phyloP scores from a whole-genome alignment of 768 basidiomycete genomes.

The Boletus pseudo-olivaceus region DNA sequence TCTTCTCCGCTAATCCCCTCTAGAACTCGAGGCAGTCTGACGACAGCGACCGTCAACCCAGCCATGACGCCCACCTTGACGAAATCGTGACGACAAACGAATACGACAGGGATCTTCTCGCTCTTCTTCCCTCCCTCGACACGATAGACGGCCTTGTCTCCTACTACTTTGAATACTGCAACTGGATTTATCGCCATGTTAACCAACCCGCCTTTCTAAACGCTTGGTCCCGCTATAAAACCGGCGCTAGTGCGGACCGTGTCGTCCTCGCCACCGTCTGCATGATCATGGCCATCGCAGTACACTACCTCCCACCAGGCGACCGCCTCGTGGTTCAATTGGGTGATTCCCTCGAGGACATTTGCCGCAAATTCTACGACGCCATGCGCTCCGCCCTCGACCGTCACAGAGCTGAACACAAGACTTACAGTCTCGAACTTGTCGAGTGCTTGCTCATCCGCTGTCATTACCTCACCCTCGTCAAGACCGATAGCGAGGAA shows the following conservation, averaged over 20 bases:
- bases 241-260: constrained; percentile 60
- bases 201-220: constrained; percentile 57
- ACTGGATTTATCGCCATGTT: constrained; percentile 82
- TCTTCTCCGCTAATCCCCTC: constrained; percentile 15
- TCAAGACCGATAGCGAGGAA: constrained; percentile 76
- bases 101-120: constrained; percentile 72
- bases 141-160: constrained; percentile 69
- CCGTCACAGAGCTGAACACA: constrained; percentile 56
- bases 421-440: constrained; percentile 65
- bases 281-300: constrained; percentile 69
- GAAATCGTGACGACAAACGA: constrained; percentile 45
- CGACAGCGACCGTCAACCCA: constrained; percentile 49
- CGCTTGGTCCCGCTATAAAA: constrained; percentile 75
- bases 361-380: constrained; percentile 65
- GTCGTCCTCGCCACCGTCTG: constrained; percentile 69
- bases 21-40: constrained; percentile 49
- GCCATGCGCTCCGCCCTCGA: constrained; percentile 63
- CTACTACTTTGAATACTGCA: constrained; percentile 84
- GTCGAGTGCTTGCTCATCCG: constrained; percentile 72
- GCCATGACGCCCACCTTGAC: constrained; percentile 42
- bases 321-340: constrained; percentile 58
- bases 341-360: constrained; percentile 52
- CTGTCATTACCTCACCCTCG: constrained; percentile 67
- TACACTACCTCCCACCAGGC: constrained; percentile 65
- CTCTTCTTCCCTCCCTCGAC: constrained; percentile 59